Evolutionary conservation across 495 filamentous ascomycete genomes (phyloP), one percentile per base, ranked within the genome.

Genomic region (Tuber magnatum): DNA sequence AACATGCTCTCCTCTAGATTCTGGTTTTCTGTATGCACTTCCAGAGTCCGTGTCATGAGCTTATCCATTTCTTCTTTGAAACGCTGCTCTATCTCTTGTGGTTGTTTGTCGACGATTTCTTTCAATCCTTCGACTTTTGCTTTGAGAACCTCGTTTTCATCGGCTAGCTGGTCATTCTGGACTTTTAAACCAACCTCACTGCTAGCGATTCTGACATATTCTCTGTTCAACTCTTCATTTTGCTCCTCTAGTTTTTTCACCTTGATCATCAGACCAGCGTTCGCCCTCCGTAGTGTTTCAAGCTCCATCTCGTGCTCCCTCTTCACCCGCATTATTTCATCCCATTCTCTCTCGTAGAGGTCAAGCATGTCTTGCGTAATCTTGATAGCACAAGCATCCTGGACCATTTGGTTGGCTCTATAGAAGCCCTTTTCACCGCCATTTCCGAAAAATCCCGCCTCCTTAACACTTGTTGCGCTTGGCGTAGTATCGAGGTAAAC

Each of bases 371-470:
- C 92, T 1, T 90, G 88, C 0, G 92, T 92, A 77, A 99, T 90
- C 74, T 92, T 92, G 28, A 97, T 88, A n/a, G 91, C 89, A 81
- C 94, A 97, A 24, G 95, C 95, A 83, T 99, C 95, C 73, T 92
- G 92, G 8, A 99, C 93, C 76, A 99, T 86, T 77, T 93, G 88
- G 82, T 99, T 96, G 20, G 96, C 94, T 38, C 94, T 90, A 83
- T 99, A 99, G 18, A 98, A 87, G 78, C 97, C 95, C 83, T 97
- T 97, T 81, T 99, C 95, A 35, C 90, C 93, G 35, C 92, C 92
- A 84, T 91, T 94, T 65, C 95, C 95, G 81, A 99, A 99, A 86
- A 99, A 99, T 43, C 95, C 95, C 69, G 93, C 95, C 83, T 99
- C 95, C 41, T 97, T 89, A 61, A 98, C 91, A 9, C 92, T 96